phyloP scores from a whole-genome alignment of 129 eudicot species.

The Kitagawia praeruptora region DNA sequence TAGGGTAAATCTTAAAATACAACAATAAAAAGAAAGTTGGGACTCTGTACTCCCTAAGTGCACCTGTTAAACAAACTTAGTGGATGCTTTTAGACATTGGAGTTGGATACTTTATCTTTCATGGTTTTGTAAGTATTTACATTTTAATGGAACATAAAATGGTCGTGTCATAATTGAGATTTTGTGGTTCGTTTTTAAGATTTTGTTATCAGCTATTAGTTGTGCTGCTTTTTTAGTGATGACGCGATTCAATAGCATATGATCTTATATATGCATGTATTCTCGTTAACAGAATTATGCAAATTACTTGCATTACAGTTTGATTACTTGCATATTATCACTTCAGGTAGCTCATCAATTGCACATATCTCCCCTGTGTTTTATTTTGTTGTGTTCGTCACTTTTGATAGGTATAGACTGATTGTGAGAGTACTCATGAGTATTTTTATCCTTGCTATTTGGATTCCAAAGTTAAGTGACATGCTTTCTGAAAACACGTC shows the following conservation, averaged over 20 bases:
- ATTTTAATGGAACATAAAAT: neutral
- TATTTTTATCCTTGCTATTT: neutral
- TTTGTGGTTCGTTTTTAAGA: neutral
- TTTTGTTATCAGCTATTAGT: neutral
- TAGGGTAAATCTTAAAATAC: neutral
- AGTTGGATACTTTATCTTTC: no score
- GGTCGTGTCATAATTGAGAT: neutral
- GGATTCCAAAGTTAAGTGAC: neutral
- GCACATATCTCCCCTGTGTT: neutral
- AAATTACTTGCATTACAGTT: neutral
- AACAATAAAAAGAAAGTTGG: neutral
- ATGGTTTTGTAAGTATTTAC: neutral
- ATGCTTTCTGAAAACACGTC: neutral
- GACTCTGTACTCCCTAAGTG: neutral
- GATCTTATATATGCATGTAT: neutral
- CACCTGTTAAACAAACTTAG: neutral
- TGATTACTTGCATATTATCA: neutral
- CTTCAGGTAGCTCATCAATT: neutral
- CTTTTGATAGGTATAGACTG: neutral
- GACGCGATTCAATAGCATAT: neutral
- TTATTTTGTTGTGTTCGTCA: neutral
- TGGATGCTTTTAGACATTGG: neutral
- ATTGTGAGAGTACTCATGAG: neutral
- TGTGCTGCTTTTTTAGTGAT: neutral
- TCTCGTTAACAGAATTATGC: neutral